Evolutionary conservation across 2,329 filamentous ascomycete species (phyloP).

Genomic region (Sarocladium brachiariae): DNA sequence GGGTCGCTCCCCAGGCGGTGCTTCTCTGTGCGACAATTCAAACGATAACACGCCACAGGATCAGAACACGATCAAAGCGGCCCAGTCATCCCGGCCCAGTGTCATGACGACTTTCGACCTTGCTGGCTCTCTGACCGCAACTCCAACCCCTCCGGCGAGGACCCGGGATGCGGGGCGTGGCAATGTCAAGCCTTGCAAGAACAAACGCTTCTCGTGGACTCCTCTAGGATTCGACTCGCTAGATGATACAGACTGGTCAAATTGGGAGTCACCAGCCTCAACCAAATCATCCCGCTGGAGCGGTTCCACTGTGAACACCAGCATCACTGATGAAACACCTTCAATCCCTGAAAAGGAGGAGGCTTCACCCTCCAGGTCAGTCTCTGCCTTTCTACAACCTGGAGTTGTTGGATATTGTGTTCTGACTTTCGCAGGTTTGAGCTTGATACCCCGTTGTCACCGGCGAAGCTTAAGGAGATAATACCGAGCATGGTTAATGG

Average conservation of each 20-base stretch:
- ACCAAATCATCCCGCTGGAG: constrained; percentile 56
- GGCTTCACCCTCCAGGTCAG: constrained; percentile 39
- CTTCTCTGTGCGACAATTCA: constrained; percentile 14
- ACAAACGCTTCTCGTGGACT: constrained; percentile 55
- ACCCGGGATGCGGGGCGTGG: constrained; percentile 14
- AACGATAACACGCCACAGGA: constrained; percentile 17
- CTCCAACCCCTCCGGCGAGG: constrained; percentile 26
- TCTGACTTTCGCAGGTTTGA: not conserved
- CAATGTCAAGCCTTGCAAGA: constrained; percentile 32
- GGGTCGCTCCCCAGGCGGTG: constrained; percentile 21
- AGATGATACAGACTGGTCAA: constrained; percentile 58
- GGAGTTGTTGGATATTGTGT: not conserved
- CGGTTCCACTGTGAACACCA: constrained; percentile 47
- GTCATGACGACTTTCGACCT: constrained; percentile 36
- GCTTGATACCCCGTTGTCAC: not conserved
- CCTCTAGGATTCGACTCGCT: constrained; percentile 49
- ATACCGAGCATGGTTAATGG: constrained; percentile 67
- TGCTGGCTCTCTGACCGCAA: constrained; percentile 22
- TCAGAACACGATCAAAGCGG: constrained; percentile 42
- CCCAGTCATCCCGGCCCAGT: constrained; percentile 32
- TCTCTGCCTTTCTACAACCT: constrained; percentile 9
- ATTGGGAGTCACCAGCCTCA: constrained; percentile 53
- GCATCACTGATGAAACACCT: constrained; percentile 34
- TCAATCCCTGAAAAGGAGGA: constrained; percentile 41
- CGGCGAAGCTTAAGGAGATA: constrained; percentile 44